Percentiles rank a stretch among this genome's conserved stretches.
These are phyloP conservation scores for Primulina tabacum DNA, from an alignment of 257 asterid species.

Conservation along the genomic window DNA sequence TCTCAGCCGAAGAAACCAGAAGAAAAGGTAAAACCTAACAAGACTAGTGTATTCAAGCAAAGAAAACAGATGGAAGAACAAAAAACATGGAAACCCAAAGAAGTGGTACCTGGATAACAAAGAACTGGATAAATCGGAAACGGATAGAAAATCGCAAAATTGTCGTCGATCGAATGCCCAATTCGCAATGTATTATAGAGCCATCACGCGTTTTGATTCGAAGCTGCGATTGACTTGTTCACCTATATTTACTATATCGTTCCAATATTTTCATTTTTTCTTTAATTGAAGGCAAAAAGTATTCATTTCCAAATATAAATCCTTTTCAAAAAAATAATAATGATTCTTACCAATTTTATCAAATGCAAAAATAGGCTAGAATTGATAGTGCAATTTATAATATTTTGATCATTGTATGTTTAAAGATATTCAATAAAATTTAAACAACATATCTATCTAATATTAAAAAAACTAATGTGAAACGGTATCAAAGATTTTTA, in stretches of 20 bases:
- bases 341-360: no score
- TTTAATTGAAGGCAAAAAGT: background rate
- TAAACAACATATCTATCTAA: no score
- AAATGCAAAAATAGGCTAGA: no score
- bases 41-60: background rate
- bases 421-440: no score
- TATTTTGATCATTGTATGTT: no score
- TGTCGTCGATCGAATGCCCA: slow-evolving; percentile 22
- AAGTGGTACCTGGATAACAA: slow-evolving; percentile 51
- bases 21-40: slow-evolving; percentile 17
- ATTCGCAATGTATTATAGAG: slow-evolving; percentile 8
- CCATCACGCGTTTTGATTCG: slow-evolving; percentile 38
- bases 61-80: background rate
- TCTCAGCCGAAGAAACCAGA: slow-evolving; percentile 19
- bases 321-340: no score
- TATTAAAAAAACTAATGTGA: no score
- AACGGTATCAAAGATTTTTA: no score
- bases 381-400: no score
- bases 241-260: background rate
- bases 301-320: no score
- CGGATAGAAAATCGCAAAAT: slow-evolving; percentile 36
- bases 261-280: background rate
- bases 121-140: slow-evolving; percentile 24
- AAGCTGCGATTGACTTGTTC: slow-evolving; percentile 25
- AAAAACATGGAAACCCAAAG: background rate